These are phyloP conservation scores for Tulasnella sp. DNA, from an alignment of 768 basidiomycete species.

Conservation along the genomic window DNA sequence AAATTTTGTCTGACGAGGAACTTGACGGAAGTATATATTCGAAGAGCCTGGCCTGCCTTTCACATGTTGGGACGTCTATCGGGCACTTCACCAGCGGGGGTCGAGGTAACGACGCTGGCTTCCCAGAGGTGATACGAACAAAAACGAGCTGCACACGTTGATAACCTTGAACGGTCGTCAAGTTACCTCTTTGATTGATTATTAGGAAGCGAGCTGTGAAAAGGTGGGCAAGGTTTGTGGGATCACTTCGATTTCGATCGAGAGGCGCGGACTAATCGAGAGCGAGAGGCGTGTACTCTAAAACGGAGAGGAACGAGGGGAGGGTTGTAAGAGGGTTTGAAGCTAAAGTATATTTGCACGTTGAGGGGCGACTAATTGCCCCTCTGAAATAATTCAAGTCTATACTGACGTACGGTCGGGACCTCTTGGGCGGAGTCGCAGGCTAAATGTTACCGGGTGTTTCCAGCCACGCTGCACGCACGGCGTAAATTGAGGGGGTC, in stretches of 20 bases:
- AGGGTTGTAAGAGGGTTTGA: constrained; percentile 4
- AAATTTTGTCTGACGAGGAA: neutral
- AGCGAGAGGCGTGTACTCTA: neutral
- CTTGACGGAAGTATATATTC: constrained; percentile 1
- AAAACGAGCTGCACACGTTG: neutral
- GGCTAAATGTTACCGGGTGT: neutral
- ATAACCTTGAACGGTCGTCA: constrained; percentile 1
- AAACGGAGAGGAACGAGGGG: neutral
- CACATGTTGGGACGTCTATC: neutral
- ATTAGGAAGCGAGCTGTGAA: neutral
- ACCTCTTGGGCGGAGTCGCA: neutral
- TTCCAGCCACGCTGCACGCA: too few relatives aligned
- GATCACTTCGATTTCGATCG: constrained; percentile 3
- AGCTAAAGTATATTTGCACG: neutral
- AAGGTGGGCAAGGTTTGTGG: neutral
- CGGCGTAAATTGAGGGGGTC: neutral
- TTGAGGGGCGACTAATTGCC: neutral
- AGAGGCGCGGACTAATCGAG: neutral
- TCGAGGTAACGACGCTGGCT: constrained; percentile 1
- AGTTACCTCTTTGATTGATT: neutral
- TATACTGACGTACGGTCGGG: neutral
- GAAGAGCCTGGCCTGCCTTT: neutral
- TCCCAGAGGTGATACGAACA: neutral
- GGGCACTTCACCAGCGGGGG: neutral
- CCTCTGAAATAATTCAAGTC: neutral